Evolutionary conservation across 2,329 filamentous ascomycete species (phyloP).

Genomic region (Blumeria graminis): DNA sequence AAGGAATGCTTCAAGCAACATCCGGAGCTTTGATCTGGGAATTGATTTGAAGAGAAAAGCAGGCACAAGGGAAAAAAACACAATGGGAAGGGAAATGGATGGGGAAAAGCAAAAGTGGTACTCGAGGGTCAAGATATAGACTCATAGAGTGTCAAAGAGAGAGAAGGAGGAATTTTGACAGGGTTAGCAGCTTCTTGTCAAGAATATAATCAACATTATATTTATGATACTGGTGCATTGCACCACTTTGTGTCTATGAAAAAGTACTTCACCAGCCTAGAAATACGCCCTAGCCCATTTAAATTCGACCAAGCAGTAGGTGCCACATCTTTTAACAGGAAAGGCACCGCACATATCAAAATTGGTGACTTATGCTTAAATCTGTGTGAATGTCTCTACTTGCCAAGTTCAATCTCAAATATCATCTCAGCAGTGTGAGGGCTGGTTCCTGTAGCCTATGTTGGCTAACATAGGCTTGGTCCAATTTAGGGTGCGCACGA

Average conservation of each 20-base stretch:
- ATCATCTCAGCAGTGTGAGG: slow-evolving; percentile 2
- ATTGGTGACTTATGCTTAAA: background rate
- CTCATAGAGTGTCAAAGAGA: background rate
- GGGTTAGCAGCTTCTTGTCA: background rate
- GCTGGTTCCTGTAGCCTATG: no score
- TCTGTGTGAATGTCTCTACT: background rate
- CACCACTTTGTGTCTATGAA: background rate
- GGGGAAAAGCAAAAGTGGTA: background rate
- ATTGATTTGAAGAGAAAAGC: background rate
- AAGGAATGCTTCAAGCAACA: background rate
- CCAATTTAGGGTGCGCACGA: no score
- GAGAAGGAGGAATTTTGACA: background rate
- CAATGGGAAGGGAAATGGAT: no score
- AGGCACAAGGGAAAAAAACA: background rate
- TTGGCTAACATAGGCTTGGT: no score
- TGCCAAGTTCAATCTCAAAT: background rate
- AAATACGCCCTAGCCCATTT: background rate
- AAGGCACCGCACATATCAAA: background rate
- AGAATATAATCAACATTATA: background rate
- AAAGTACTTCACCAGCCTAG: background rate
- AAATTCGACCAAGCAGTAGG: background rate
- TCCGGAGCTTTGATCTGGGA: background rate
- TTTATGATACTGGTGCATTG: no score
- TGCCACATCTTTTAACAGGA: background rate
- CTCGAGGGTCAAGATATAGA: background rate